Conservation (phyloP, 73 alveolate species). For the Paraurostyla sp. region DNA sequence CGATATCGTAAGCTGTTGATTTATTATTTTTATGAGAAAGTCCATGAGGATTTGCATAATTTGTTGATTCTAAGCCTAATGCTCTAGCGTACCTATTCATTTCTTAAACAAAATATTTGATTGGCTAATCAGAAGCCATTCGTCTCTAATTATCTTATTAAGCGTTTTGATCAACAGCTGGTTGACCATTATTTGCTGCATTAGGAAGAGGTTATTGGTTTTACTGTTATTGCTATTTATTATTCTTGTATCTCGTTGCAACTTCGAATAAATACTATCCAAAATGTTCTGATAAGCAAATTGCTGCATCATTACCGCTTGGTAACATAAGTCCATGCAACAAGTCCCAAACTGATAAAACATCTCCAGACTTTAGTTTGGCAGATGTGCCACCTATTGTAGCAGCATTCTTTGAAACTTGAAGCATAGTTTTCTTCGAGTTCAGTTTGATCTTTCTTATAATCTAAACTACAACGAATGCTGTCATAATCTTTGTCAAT, state of each 20-base stretch:
- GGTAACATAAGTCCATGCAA: slow-evolving; percentile 91
- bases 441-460: slow-evolving; percentile 74
- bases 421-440: slow-evolving; percentile 75
- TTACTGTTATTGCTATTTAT: slow-evolving; percentile 60
- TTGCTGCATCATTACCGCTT: slow-evolving; percentile 94
- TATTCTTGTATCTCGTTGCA: slow-evolving; percentile 63
- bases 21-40: slow-evolving; percentile 77
- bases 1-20: slow-evolving; percentile 84
- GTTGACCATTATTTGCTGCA: slow-evolving; percentile 56
- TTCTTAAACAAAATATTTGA: slow-evolving; percentile 79
- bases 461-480: slow-evolving; percentile 74
- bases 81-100: slow-evolving; percentile 88
- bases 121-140: slow-evolving; percentile 65
- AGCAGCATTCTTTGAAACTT: slow-evolving; percentile 80
- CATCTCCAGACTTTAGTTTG: slow-evolving; percentile 80
- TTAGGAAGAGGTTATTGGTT: neutral
- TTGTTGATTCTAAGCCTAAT: slow-evolving; percentile 78
- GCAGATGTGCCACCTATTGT: slow-evolving; percentile 89
- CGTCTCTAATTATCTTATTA: slow-evolving; percentile 19
- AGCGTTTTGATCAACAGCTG: slow-evolving; percentile 56
- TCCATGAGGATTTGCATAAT: slow-evolving; percentile 91
- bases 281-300: slow-evolving; percentile 71
- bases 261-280: slow-evolving; percentile 75
- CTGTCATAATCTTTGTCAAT: slow-evolving; percentile 91
- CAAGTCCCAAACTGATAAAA: slow-evolving; percentile 84